Percentiles rank a stretch among this genome's conserved stretches.
Evolutionary conservation across 2,329 filamentous ascomycete species (phyloP).

Genomic region (Teratosphaeria pseudoeucalypti): DNA sequence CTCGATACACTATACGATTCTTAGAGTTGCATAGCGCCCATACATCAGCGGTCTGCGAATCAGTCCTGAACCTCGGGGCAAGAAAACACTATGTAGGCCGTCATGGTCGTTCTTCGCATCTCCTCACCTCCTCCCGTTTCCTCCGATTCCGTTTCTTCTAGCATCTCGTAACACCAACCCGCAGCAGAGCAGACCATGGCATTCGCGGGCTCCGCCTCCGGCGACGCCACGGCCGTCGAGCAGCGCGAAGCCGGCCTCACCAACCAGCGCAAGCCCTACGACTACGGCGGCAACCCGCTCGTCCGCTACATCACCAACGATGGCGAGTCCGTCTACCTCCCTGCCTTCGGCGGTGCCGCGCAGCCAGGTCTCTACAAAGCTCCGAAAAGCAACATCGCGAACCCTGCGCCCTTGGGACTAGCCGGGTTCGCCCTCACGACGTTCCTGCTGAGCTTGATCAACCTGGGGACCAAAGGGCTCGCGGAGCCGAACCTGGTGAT

Average conservation of each 20-base stretch:
- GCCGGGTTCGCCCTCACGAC: conserved; percentile 73
- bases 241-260: background rate
- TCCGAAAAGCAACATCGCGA: conserved; percentile 54
- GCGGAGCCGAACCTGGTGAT: conserved; percentile 55
- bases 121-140: background rate
- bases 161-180: background rate
- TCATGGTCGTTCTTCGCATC: background rate
- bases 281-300: background rate
- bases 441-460: conserved; percentile 66
- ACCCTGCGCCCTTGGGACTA: conserved; percentile 68
- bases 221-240: background rate
- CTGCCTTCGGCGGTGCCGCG: conserved; percentile 62
- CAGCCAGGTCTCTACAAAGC: conserved; percentile 60
- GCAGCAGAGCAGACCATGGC: background rate
- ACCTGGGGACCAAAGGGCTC: conserved; percentile 55
- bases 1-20: background rate
- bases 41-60: background rate
- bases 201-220: background rate
- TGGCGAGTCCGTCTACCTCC: conserved; percentile 32
- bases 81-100: background rate
- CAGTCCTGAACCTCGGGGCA: background rate
- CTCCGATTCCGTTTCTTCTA: background rate
- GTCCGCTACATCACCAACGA: conserved; percentile 13
- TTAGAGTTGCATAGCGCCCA: background rate
- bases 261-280: background rate